Evolutionary conservation across 306 rosid species (phyloP), one percentile per base, ranked within the genome.

Genomic region (Lathyrus aphaca): DNA sequence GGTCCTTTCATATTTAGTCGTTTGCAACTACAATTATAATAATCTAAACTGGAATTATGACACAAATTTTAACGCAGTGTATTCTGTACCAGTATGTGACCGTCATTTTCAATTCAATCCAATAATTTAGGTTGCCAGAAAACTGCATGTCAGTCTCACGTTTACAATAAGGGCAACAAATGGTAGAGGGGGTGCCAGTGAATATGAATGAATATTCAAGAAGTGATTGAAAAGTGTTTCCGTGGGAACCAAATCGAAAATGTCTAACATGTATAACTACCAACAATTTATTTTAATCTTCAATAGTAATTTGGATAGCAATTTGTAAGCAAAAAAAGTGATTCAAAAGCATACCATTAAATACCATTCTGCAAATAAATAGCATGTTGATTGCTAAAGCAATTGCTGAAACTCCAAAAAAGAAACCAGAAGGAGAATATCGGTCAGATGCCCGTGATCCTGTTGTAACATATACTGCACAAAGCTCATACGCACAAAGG

Each of bases 351-450:
- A 64, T 91, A 95, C 99, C 99, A 82, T 95, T 89, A 75, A 95
- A 95, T 70, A 95, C 91, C 95, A 95, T 95, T 71, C 99, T 85
- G 84, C 97, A 95, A 69, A 95, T 95, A 77, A 95, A 91, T 79
- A 95, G 91, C 99, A 95, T 95, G 95, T 95, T 95, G 86, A 95
- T 91, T 11, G 99, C 99, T 75, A 95, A 84, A 81, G 99, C 96
- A 84, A 95, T 86, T 80, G 99, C 99, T 61, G 99, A 95, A 76
- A 95, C 97, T 58, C 99, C 99, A 82, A 95, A 95, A 85, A 95
- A 95, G 96, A 95, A 95, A 82, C 99, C 99, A 59, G 99, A 95
- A 58, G 99, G 96, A 14, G 97, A 95, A 83, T 95, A 95, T 53
- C 86, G 95, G 81, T 95, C 97, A 77, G 99, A 91, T 64, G 92